Evolutionary conservation across 306 rosid species (phyloP).

Genomic region (Cucurbita moschata): DNA sequence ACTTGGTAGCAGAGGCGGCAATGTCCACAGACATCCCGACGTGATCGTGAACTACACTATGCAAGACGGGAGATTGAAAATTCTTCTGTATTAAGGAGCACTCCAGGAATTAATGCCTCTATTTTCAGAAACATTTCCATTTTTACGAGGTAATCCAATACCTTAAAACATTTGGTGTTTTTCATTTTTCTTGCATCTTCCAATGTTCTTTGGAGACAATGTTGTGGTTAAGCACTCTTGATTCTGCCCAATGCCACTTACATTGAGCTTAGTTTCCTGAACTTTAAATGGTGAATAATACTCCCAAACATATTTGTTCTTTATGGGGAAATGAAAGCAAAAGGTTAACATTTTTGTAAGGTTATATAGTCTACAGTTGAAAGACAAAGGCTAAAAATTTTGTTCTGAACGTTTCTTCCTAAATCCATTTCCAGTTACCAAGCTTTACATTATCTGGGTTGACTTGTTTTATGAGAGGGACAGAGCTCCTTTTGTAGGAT

Average conservation of each 20-base stretch:
- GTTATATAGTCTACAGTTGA: neutral
- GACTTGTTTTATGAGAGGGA: neutral
- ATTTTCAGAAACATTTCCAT: conserved; percentile 47
- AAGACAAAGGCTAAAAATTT: neutral
- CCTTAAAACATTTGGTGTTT: neutral
- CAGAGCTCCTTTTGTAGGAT: neutral
- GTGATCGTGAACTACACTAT: conserved; percentile 48
- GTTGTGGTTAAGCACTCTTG: neutral
- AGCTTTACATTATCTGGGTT: neutral
- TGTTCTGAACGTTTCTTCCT: neutral
- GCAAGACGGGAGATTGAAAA: conserved; percentile 53
- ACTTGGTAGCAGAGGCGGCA: conserved; percentile 38
- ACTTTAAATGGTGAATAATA: neutral
- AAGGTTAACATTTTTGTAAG: neutral
- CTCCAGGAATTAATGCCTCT: conserved; percentile 40
- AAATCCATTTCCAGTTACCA: neutral
- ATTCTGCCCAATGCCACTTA: neutral
- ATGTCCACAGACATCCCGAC: conserved; percentile 38
- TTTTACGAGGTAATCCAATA: conserved; percentile 45
- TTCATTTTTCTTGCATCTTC: neutral
- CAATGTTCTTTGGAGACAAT: neutral
- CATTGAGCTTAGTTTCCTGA: neutral
- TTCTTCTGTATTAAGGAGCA: conserved; percentile 24
- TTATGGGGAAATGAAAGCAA: neutral
- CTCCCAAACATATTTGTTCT: neutral